Conservation (phyloP, 2,329 filamentous ascomycete species). For the Neospermospora avenae region DNA sequence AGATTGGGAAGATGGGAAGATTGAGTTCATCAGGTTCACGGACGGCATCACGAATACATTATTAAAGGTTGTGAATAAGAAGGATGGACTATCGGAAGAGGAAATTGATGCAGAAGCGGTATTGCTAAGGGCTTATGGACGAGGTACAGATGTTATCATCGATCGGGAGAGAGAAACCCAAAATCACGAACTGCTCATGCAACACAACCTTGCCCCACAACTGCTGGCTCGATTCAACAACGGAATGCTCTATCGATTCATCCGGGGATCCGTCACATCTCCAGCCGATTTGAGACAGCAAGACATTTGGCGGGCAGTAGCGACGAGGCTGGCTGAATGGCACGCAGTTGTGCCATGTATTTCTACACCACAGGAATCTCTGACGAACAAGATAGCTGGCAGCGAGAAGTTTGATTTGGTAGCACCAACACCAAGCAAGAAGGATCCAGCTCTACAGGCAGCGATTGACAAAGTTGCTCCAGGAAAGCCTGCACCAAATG, state of each 20-base stretch:
- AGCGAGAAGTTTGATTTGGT: conserved; percentile 33
- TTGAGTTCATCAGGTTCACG: conserved; percentile 89
- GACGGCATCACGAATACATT: conserved; percentile 98
- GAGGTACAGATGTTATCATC: conserved; percentile 91
- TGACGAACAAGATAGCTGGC: conserved; percentile 38
- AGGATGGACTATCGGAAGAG: conserved; percentile 66
- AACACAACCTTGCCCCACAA: conserved; percentile 76
- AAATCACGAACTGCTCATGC: conserved; percentile 83
- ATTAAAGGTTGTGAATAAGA: conserved; percentile 71
- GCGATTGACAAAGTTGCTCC: conserved; percentile 53
- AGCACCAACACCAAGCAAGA: conserved; percentile 33
- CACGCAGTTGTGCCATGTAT: conserved; percentile 70
- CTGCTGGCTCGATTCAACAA: conserved; percentile 92
- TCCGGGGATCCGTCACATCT: conserved; percentile 75
- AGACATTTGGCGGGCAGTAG: conserved; percentile 77
- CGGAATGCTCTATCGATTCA: conserved; percentile 90
- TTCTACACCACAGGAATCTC: conserved; percentile 33
- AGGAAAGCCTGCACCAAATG: conserved; percentile 73
- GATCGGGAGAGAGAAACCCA: conserved; percentile 82
- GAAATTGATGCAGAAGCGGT: conserved; percentile 82
- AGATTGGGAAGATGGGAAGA: conserved; percentile 76
- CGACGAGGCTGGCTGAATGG: conserved; percentile 85
- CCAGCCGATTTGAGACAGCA: conserved; percentile 76
- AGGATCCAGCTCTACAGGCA: conserved; percentile 39
- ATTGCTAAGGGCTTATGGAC: conserved; percentile 87